phyloP scores from a whole-genome alignment of 2,329 filamentous ascomycete genomes.

The Lasiodiplodia sp. region DNA sequence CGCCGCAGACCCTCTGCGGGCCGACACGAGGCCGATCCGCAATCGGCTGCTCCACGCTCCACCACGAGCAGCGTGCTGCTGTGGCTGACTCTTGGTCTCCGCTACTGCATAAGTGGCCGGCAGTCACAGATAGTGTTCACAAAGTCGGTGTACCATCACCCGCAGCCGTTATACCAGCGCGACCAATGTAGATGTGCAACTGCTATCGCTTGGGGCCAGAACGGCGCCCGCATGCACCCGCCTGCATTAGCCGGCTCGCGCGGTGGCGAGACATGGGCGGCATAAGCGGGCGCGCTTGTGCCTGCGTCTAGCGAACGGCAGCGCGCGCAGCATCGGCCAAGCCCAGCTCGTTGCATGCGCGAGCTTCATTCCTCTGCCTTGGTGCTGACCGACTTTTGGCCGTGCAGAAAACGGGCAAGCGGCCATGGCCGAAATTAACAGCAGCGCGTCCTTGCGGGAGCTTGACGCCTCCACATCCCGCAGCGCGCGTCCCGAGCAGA shows the following conservation, averaged over 20 bases:
- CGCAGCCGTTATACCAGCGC: slow-evolving; percentile 7
- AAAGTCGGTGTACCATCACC: slow-evolving; percentile 22
- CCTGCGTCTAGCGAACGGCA: slow-evolving; percentile 29
- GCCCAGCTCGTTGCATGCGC: not conserved
- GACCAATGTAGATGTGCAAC: slow-evolving; percentile 5
- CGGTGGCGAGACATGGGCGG: slow-evolving; percentile 27
- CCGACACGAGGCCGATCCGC: slow-evolving; percentile 30
- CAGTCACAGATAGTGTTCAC: slow-evolving; percentile 15
- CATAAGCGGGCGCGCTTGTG: slow-evolving; percentile 12
- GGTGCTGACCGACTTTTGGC: slow-evolving; percentile 18
- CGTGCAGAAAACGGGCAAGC: slow-evolving; percentile 8
- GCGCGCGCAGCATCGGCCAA: slow-evolving; percentile 5
- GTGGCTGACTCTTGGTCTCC: slow-evolving; percentile 7
- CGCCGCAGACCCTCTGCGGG: slow-evolving; percentile 28
- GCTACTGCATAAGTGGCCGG: slow-evolving; percentile 16
- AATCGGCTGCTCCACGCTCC: slow-evolving; percentile 13
- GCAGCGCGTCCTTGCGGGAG: slow-evolving; percentile 19
- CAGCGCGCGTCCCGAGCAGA: slow-evolving; percentile 21
- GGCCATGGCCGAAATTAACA: slow-evolving; percentile 21
- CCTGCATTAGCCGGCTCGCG: slow-evolving; percentile 28
- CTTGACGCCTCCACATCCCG: slow-evolving; percentile 23
- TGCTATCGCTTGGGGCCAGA: slow-evolving; percentile 21
- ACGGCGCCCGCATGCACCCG: slow-evolving; percentile 17
- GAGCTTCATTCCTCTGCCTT: slow-evolving; percentile 10
- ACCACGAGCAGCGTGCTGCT: slow-evolving; percentile 18